Evolutionary conservation across 2,329 filamentous ascomycete genomes (phyloP).

Genomic region (Pyrenophora teres): DNA sequence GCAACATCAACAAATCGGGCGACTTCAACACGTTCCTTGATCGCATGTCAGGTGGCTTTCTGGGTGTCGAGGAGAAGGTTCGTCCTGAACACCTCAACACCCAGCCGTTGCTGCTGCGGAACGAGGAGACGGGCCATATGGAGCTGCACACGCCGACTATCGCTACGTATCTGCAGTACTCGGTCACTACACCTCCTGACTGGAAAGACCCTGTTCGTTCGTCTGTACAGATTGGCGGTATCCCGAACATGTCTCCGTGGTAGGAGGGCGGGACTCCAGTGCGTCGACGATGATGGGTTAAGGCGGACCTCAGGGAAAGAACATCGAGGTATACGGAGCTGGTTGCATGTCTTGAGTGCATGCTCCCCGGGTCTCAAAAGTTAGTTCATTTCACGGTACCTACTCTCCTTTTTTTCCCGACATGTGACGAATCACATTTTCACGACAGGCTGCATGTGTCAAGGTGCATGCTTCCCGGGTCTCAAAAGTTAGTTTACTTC

Average conservation of each 20-base stretch:
- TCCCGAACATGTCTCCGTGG: background rate
- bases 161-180: constrained; percentile 40
- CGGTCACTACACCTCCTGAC: constrained; percentile 36
- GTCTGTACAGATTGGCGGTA: constrained; percentile 22
- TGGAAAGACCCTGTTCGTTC: constrained; percentile 32
- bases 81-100: constrained; percentile 42
- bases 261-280: no score
- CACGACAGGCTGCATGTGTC: no score
- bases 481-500: no score
- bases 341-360: no score
- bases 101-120: constrained; percentile 19
- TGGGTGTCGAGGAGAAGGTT: constrained; percentile 36
- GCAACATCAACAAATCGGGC: constrained; percentile 43
- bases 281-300: no score
- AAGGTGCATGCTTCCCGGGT: no score
- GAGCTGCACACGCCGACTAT: constrained; percentile 33
- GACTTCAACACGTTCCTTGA: constrained; percentile 46
- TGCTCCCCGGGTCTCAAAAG: no score
- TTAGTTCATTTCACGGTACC: no score
- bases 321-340: no score
- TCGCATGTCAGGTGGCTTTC: constrained; percentile 51
- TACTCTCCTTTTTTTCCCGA: no score
- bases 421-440: no score
- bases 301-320: no score
- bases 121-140: constrained; percentile 27